phyloP scores from a whole-genome alignment of 2,329 filamentous ascomycete species.

The Colletotrichum neosansevieriae region DNA sequence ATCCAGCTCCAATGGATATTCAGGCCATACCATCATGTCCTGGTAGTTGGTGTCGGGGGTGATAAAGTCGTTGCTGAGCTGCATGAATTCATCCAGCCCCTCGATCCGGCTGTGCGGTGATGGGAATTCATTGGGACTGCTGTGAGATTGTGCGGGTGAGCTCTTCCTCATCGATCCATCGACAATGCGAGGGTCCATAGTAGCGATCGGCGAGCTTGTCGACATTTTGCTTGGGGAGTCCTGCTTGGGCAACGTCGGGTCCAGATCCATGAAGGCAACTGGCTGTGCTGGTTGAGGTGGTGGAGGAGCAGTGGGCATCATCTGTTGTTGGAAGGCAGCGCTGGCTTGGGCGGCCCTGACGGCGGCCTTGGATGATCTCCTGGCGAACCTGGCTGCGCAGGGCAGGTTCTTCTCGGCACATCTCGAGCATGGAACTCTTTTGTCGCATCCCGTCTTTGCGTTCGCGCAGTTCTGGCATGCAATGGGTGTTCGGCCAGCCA shows the following conservation, averaged over 20 bases:
- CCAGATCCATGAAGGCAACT: constrained; percentile 54
- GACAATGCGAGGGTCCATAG: constrained; percentile 50
- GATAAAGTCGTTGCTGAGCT: constrained; percentile 51
- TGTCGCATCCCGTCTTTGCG: constrained; percentile 55
- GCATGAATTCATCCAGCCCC: constrained; percentile 57
- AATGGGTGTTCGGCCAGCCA: constrained; percentile 53
- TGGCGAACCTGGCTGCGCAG: constrained; percentile 61
- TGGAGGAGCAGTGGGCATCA: constrained; percentile 40
- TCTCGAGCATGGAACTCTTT: constrained; percentile 52
- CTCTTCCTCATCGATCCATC: constrained; percentile 47
- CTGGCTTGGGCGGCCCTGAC: constrained; percentile 57
- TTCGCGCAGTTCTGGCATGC: constrained; percentile 56
- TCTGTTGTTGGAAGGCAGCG: constrained; percentile 48
- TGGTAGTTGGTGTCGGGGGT: constrained; percentile 54
- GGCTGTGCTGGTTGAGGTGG: constrained; percentile 44
- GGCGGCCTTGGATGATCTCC: constrained; percentile 62
- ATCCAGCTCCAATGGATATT: constrained; percentile 58
- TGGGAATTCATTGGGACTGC: constrained; percentile 51
- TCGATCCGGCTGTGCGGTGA: constrained; percentile 54
- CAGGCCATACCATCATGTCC: constrained; percentile 59
- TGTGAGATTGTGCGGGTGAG: constrained; percentile 49
- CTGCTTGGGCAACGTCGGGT: constrained; percentile 45
- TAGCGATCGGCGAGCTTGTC: constrained; percentile 46
- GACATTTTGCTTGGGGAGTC: constrained; percentile 46
- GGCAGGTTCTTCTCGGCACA: constrained; percentile 51